Evolutionary conservation across 805 yeast species (phyloP).

Genomic region (Wickerhamomyces bovis): DNA sequence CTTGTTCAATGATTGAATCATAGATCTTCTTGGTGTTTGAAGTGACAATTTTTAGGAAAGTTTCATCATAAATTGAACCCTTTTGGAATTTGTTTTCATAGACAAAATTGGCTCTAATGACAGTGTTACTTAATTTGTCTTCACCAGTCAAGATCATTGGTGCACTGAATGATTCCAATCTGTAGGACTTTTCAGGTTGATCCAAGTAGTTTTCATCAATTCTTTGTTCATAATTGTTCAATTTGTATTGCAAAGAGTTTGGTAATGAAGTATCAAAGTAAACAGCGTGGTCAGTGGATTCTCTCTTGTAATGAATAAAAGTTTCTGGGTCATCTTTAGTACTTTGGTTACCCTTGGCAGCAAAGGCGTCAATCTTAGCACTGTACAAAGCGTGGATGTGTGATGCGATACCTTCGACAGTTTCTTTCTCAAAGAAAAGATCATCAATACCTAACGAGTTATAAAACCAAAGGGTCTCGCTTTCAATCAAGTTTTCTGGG

Average conservation of each 20-base stretch:
- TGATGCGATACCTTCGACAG: constrained; percentile 71
- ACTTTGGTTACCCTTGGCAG: constrained; percentile 33
- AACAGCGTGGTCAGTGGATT: constrained; percentile 81
- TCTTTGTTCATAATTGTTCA: constrained; percentile 57
- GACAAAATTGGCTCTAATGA: constrained; percentile 68
- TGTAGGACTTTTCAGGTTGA: constrained; percentile 42
- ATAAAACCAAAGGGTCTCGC: constrained; percentile 88
- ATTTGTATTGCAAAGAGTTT: constrained; percentile 35
- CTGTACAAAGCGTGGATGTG: constrained; percentile 88
- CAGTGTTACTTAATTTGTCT: constrained; percentile 34
- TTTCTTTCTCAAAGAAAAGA: constrained; percentile 82
- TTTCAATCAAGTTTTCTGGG: constrained; percentile 80
- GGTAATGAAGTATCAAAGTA: constrained; percentile 72
- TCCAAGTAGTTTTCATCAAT: constrained; percentile 83
- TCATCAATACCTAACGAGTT: constrained; percentile 84
- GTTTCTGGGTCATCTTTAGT: constrained; percentile 28
- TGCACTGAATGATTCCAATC: constrained; percentile 77
- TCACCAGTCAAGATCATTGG: constrained; percentile 35
- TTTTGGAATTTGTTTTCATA: constrained; percentile 59
- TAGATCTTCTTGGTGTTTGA: constrained; percentile 74
- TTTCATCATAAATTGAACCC: constrained; percentile 63
- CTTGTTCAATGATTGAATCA: constrained; percentile 62
- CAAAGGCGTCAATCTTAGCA: constrained; percentile 85
- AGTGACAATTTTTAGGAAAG: constrained; percentile 74
- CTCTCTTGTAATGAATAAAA: constrained; percentile 72